Percentiles rank a stretch among this genome's conserved stretches.
phyloP scores from a whole-genome alignment of 2,329 filamentous ascomycete genomes.

The Stemphylium beticola region DNA sequence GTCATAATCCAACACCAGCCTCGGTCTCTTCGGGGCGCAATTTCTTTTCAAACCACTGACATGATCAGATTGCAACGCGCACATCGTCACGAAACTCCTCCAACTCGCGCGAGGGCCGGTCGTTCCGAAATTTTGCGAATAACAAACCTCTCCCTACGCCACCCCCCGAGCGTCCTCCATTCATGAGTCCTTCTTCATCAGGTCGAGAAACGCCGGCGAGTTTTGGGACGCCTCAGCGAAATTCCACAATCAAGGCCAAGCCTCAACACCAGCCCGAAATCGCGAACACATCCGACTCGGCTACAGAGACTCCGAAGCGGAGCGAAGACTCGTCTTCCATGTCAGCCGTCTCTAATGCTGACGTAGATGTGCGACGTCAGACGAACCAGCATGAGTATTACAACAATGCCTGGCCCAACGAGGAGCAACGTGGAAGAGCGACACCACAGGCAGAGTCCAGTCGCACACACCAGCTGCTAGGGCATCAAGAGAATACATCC shows the following conservation, averaged over 20 bases:
- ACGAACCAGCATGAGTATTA: slow-evolving; percentile 28
- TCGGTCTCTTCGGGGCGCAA: background rate
- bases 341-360: slow-evolving; percentile 17
- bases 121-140: slow-evolving; percentile 41
- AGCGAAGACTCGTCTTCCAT: slow-evolving; percentile 22
- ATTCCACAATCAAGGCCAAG: slow-evolving; percentile 20
- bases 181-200: slow-evolving; percentile 26
- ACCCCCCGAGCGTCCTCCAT: slow-evolving; percentile 38
- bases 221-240: slow-evolving; percentile 18
- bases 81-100: slow-evolving; percentile 48
- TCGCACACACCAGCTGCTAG: slow-evolving; percentile 17
- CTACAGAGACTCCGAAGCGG: slow-evolving; percentile 27
- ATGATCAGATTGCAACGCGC: slow-evolving; percentile 43
- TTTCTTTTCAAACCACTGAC: slow-evolving; percentile 16
- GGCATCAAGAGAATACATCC: slow-evolving; percentile 20
- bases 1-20: background rate
- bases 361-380: slow-evolving; percentile 24
- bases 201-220: slow-evolving; percentile 25
- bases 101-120: slow-evolving; percentile 42
- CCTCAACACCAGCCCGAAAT: slow-evolving; percentile 24
- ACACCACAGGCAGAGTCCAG: slow-evolving; percentile 20
- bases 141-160: slow-evolving; percentile 47
- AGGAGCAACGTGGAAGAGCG: slow-evolving; percentile 23
- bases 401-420: slow-evolving; percentile 29
- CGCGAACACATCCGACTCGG: slow-evolving; percentile 26